Percentiles rank a stretch among this genome's conserved stretches.
These are phyloP conservation scores for Coniophora puteana DNA, from an alignment of 1,284 basidiomycete species.

Conservation along the genomic window DNA sequence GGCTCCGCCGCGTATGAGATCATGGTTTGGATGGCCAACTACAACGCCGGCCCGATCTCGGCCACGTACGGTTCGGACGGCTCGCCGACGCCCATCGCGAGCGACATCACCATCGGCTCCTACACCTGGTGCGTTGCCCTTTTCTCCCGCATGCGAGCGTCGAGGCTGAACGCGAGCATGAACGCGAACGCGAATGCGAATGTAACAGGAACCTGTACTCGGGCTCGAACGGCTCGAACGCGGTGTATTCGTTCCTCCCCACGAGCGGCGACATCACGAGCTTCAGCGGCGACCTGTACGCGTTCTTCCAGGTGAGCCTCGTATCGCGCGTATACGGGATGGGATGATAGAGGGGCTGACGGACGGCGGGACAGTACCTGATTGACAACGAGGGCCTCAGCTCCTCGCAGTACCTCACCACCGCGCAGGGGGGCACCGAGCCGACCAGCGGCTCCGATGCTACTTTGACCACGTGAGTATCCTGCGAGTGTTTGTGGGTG, in stretches of 20 bases:
- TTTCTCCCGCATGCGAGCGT: not conserved
- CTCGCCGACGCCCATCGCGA: constrained; percentile 42
- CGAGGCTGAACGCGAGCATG: not conserved
- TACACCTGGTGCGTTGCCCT: constrained; percentile 45
- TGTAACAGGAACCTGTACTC: constrained; percentile 50
- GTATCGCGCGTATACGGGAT: not conserved
- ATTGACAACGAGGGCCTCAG: constrained; percentile 41
- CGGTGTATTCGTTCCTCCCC: constrained; percentile 63
- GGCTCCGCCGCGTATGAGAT: constrained; percentile 56
- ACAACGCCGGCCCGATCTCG: constrained; percentile 57
- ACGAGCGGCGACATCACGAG: constrained; percentile 38
- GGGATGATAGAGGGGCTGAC: not conserved
- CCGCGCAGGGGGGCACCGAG: constrained; percentile 43
- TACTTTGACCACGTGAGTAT: constrained; percentile 36
- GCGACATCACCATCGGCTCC: constrained; percentile 43
- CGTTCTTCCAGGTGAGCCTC: constrained; percentile 46
- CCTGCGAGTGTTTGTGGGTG: constrained; percentile 18
- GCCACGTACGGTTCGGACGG: constrained; percentile 42
- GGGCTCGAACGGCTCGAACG: constrained; percentile 56
- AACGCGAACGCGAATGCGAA: too few relatives aligned
- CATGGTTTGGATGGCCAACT: constrained; percentile 67
- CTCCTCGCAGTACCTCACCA: constrained; percentile 38
- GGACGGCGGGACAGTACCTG: constrained; percentile 40
- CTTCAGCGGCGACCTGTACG: constrained; percentile 54
- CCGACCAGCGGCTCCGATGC: constrained; percentile 37